Evolutionary conservation across 73 alveolate species (phyloP).

Genomic region (Tetrahymena borealis): DNA sequence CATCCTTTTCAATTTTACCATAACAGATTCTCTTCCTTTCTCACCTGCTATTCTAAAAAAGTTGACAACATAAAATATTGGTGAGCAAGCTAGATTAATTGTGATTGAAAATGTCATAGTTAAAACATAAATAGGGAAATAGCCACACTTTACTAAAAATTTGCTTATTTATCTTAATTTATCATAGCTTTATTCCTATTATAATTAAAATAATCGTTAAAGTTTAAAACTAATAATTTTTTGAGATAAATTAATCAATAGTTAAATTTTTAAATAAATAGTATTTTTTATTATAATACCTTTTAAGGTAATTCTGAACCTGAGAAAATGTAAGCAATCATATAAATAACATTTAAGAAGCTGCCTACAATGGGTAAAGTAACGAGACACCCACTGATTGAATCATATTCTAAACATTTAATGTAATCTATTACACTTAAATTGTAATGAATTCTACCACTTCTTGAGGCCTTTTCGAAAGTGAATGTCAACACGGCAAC

Average conservation of each 20-base stretch:
- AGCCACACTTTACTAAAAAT: not conserved
- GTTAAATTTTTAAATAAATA: not conserved
- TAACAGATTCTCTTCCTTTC: not conserved
- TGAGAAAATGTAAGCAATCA: not conserved
- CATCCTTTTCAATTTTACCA: not conserved
- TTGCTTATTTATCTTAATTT: not conserved
- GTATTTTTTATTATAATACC: not conserved
- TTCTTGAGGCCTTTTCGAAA: not conserved
- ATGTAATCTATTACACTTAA: not conserved
- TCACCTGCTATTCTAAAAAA: not conserved
- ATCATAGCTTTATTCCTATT: not conserved
- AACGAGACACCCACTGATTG: not conserved
- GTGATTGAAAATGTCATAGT: not conserved
- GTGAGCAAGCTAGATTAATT: not conserved
- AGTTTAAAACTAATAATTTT: not conserved
- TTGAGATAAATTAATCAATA: not conserved
- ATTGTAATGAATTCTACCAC: not conserved
- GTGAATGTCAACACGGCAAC: not conserved
- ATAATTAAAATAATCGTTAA: not conserved
- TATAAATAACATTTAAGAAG: not conserved
- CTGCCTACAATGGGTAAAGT: not conserved
- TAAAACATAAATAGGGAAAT: not conserved
- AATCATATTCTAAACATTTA: not conserved
- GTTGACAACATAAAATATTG: not conserved
- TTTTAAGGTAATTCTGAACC: not conserved